Evolutionary conservation across 1,284 basidiomycete genomes (phyloP), one percentile per base, ranked within the genome.

Genomic region (Austroboletus niveus): DNA sequence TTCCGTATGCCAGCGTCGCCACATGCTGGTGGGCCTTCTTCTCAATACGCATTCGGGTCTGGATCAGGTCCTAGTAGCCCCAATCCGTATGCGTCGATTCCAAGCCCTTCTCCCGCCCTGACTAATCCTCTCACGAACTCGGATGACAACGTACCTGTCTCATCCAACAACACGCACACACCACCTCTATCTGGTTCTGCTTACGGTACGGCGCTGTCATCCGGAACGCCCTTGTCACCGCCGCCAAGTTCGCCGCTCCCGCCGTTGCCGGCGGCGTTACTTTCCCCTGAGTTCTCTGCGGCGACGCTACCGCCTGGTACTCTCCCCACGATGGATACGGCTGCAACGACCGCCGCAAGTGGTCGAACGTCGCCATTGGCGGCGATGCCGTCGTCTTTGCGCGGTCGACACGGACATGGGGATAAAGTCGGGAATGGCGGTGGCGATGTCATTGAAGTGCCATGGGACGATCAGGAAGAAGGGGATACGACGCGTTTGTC

Each of bases 191-290:
- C 52, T 5, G 36, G 43, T 4, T 51, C 63, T 22, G 44, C 52
- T 2, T 49, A 32, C 5, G 47, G 22, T 24, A 24, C 22, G 5
- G 22, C 22, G 22, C 22, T 5, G 24, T 36, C 53, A 1, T 22
- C 40, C 20, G 24, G 38, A n/a, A 40, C 43, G 11, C 64, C 63
- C 0, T 39, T 68, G 3, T 69, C 65, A 3, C 65, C 66, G 1
- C 65, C 67, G 1, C 58, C 65, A 36, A 57, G 52, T 24, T 62
- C 58, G 27, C 67, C 63, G 15, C 29, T 69, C 4, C 57, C 63
- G 7, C 66, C 61, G 12, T 36, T 67, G 20, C 64, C 66, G 1
- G 41, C 42, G 11, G 20, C 51, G 36, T 51, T 51, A 14, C 34
- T 59, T 17, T 57, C 51, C n/a, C 61, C 56, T 7, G 44, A 20